Base-by-base conservation (phyloP, 306 rosid species). In the Rubus parviflorus region DNA sequence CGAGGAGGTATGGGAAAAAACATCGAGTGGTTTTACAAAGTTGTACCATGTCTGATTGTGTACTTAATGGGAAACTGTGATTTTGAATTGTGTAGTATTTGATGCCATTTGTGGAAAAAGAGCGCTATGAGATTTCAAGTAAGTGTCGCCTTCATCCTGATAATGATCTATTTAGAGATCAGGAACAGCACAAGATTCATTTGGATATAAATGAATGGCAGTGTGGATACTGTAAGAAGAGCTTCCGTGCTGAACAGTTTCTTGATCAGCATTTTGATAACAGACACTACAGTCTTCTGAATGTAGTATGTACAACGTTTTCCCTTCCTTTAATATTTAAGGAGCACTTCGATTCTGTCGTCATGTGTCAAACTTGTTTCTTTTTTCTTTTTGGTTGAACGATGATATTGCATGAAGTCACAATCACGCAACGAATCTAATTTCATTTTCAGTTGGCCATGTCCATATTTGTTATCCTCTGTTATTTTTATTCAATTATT, bases 211-310 rank as follows among this genome's bases (percentile, higher is more conserved):
- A 86, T 30, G 97, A 95, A 60, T 95, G 99, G 99, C 93, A 73
- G 70, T 95, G 99, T 78, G 97, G 97, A 81, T 95, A 88, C 89
- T 95, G 99, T 84, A 91, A 83, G 87, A 95, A 95, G 87, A 89
- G 93, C 86, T 95, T 95, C 78, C 96, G 87, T 30, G 97, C 88
- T 49, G 99, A 90, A 81, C 88, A 86, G 40, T 95, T 89, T 90
- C 92, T 95, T 40, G 97, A 95, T 83, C 93, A 83, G 91, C 99
- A 95, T 88, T 89, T 95, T 78, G 97, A 90, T 81, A 86, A 70
- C 87, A 88, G 99, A 79, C 99, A 95, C 87, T 37, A 82, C 93
- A 85, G 82, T 90, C 97, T 92, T 87, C 92, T 95, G 79, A 85
- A 92, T 88, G 69, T 83, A 72, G 99, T 95, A 92, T 70, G 99